phyloP scores from a whole-genome alignment of 2,329 filamentous ascomycete genomes.

The Exophiala spinifera region DNA sequence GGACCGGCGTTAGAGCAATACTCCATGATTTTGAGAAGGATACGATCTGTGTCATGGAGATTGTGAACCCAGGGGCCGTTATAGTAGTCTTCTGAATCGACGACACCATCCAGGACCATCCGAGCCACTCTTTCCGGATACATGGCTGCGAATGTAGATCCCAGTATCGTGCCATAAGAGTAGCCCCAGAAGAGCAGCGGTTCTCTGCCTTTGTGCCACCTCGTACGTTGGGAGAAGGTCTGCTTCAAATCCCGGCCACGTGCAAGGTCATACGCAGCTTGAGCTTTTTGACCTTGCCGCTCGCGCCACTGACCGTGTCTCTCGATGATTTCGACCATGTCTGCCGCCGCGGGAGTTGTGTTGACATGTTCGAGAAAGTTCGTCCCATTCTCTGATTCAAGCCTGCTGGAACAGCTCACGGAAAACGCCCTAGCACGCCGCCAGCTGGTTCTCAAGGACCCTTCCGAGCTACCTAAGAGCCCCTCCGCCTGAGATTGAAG shows the following conservation, averaged over 20 bases:
- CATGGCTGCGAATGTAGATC: conserved; percentile 15
- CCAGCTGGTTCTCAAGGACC: conserved; percentile 11
- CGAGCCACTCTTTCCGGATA: conserved; percentile 12
- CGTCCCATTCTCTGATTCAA: conserved; percentile 12
- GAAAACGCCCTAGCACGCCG: conserved; percentile 10
- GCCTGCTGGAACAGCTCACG: conserved; percentile 8
- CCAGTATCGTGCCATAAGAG: conserved; percentile 14
- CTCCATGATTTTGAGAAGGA: conserved; percentile 49
- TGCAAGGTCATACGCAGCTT: conserved; percentile 45
- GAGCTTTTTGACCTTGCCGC: conserved; percentile 40
- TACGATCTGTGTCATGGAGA: conserved; percentile 7
- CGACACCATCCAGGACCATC: conserved; percentile 15
- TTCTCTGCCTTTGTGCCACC: conserved; percentile 50
- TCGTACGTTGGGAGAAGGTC: conserved; percentile 34
- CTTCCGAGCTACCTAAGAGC: conserved; percentile 10
- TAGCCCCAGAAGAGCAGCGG: conserved; percentile 17
- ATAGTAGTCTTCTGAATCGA: conserved; percentile 16
- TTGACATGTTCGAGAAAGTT: conserved; percentile 28
- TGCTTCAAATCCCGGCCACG: conserved; percentile 45
- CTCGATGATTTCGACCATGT: conserved; percentile 36
- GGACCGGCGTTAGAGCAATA: conserved; percentile 52
- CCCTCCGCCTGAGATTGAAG: conserved; percentile 15
- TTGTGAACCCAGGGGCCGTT: conserved; percentile 23
- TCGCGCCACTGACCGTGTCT: conserved; percentile 36
- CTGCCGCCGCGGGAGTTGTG: conserved; percentile 35